Evolutionary conservation across 2,329 filamentous ascomycete genomes (phyloP), one percentile per base, ranked within the genome.

Genomic region (Coleophoma crateriformis): DNA sequence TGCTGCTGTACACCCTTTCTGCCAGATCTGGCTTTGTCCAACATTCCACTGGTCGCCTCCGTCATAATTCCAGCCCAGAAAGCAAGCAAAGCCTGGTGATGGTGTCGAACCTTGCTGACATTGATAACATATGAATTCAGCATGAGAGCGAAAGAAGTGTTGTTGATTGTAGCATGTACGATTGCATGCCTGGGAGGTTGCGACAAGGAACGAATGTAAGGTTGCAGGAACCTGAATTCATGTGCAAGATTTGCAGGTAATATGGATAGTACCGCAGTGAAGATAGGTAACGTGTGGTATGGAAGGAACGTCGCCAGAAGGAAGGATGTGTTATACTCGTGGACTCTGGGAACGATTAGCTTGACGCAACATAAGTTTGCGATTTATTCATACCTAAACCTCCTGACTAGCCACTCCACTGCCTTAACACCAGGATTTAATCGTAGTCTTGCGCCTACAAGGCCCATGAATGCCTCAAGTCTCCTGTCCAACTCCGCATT

Each of bases 21-120:
- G 47, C 91, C 91, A 2, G 90, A 91, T 57, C 81, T 82, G 53
- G 84, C 78, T 48, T 78, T 80, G 61, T 95, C 89, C 50, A 97
- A 71, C 74, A 94, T 90, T 32, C 84, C 85, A 54, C 88, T 87
- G 51, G 95, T 78, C 11, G 91, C 84, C 68, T 99, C 91, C 0
- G 90, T 89, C 66, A 88, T 85, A 46, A 96, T 76, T 42, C 90
- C 87, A 4, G 87, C 90, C 92, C 94, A 99, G 65, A 99, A 96
- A 0, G 88, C 86, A 48, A 96, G 71, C 51, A 96, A 71, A 1
- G 84, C 82, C 37, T 88, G 81, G 59, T 94, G 88, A 48, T 92
- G 84, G 50, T 88, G 84, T 47, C 82, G 79, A 38, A 79, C 75
- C 47, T 82, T 79, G 63, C 90, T 85, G 20, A 88, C 83, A 50